phyloP scores from a whole-genome alignment of 2,329 filamentous ascomycete species.

The Botryosphaeria dothidea region DNA sequence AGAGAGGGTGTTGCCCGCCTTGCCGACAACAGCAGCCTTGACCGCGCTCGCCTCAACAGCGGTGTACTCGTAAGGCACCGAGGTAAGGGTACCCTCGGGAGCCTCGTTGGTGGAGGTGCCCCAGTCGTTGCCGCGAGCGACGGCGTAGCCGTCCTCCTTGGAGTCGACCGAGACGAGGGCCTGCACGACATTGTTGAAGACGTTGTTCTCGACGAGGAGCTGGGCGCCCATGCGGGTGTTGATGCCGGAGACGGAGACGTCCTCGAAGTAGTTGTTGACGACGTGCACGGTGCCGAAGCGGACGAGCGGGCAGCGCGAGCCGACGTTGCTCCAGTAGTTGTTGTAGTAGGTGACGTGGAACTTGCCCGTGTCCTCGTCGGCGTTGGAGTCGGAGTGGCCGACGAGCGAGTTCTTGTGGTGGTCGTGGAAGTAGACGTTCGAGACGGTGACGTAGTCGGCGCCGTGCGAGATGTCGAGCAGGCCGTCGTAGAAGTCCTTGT shows the following conservation, averaged over 20 bases:
- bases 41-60: conserved; percentile 53
- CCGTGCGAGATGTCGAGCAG: conserved; percentile 65
- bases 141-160: conserved; percentile 51
- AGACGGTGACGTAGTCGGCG: conserved; percentile 61
- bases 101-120: conserved; percentile 51
- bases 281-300: conserved; percentile 67
- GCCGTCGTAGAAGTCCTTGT: conserved; percentile 67
- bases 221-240: conserved; percentile 47
- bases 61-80: conserved; percentile 56
- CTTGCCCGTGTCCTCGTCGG: conserved; percentile 59
- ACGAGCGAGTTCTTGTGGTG: conserved; percentile 65
- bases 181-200: conserved; percentile 58
- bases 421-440: conserved; percentile 54
- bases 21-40: conserved; percentile 44
- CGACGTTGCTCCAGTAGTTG: conserved; percentile 66
- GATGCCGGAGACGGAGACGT: conserved; percentile 41
- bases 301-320: conserved; percentile 63
- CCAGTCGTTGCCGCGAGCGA: conserved; percentile 47
- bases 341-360: conserved; percentile 66
- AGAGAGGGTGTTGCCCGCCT: conserved; percentile 25
- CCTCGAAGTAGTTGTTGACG: conserved; percentile 52
- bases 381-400: conserved; percentile 61
- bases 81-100: conserved; percentile 51
- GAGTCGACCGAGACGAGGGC: conserved; percentile 63
- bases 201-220: conserved; percentile 47